Evolutionary conservation across 2,329 filamentous ascomycete genomes (phyloP).

Genomic region (Torrubiella hemipterigena): DNA sequence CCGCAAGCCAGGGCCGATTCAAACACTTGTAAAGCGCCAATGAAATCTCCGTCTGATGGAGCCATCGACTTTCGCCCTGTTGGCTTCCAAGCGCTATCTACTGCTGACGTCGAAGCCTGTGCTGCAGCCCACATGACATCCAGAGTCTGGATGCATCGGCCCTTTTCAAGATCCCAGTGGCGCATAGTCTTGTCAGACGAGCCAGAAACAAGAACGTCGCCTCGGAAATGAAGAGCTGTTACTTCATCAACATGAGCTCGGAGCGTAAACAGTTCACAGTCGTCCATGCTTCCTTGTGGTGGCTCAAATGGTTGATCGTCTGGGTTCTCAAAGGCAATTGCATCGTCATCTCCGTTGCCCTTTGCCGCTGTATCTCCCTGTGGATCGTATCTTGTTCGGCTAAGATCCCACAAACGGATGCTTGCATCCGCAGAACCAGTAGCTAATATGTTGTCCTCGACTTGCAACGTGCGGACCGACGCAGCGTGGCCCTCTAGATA

Average conservation of each 20-base stretch:
- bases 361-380: no score
- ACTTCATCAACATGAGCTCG: slow-evolving; percentile 89
- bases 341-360: slow-evolving; percentile 48
- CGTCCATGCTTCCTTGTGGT: slow-evolving; percentile 68
- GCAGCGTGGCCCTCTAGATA: slow-evolving; percentile 87
- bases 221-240: slow-evolving; percentile 82
- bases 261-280: slow-evolving; percentile 81
- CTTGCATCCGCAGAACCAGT: slow-evolving; percentile 93
- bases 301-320: slow-evolving; percentile 58
- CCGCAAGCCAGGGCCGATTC: slow-evolving; percentile 92
- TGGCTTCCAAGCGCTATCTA: slow-evolving; percentile 60
- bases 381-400: slow-evolving; percentile 73
- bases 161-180: slow-evolving; percentile 95
- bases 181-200: slow-evolving; percentile 94
- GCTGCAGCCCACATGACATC: slow-evolving; percentile 98
- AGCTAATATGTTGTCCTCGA: slow-evolving; percentile 89
- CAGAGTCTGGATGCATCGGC: slow-evolving; percentile 92
- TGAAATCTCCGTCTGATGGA: slow-evolving; percentile 80
- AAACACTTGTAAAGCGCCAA: slow-evolving; percentile 89
- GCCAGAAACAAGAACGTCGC: slow-evolving; percentile 83
- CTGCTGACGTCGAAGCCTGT: slow-evolving; percentile 62
- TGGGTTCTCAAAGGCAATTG: slow-evolving; percentile 60
- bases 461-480: slow-evolving; percentile 82
- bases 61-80: slow-evolving; percentile 49
- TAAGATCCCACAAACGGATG: slow-evolving; percentile 90